Evolutionary conservation across 176 grass and related monocot species (phyloP), one percentile per base, ranked within the genome.

Genomic region (Cymbopogon citratus): DNA sequence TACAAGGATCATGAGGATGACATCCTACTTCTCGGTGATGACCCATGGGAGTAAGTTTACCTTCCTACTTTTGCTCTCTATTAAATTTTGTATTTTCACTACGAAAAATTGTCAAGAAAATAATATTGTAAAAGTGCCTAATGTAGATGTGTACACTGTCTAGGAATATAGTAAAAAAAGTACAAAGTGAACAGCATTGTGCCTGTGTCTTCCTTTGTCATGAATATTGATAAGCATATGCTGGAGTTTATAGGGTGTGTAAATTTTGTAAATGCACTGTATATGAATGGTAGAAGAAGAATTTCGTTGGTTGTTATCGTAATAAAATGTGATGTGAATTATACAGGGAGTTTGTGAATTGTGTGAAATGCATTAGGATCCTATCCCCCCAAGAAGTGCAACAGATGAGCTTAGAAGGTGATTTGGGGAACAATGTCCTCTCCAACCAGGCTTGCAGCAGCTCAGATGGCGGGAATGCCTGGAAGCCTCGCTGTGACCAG

Each of bases 11-110:
- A 93, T 65, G 97, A 99, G 78, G 89, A 84, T 7, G 97, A 99
- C 34, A 89, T 99, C 23, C 87, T 99, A 61, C 93, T 99, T 79
- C 91, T 99, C 0, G 97, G 97, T 1, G 97, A 99, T 48, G 97
- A 99, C 62, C 97, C 97, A 66, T 99, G 97, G 97, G 97, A 99
- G 97, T 99, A 96, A 87, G 97, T 90, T 74, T 41, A 15, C 57
- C 43, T 74, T 76, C 70, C 38, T 40, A 34, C 40, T 54, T 41
- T 27, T 64, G 63, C 54, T 69, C 49, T 40, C 5, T 26, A 11
- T 79, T 23, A 68, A 78, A 35, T 21, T 83, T 29, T 64, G 19
- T n/a, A 73, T 36, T 66, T 21, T 45, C 3, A 7, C 18, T 61
- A 43, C 62, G 12, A 78, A 82, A 36, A 36, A 2, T 56, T 19